Conservation (phyloP, 805 yeast genomes). For the Sugiyamaella floridensis region DNA sequence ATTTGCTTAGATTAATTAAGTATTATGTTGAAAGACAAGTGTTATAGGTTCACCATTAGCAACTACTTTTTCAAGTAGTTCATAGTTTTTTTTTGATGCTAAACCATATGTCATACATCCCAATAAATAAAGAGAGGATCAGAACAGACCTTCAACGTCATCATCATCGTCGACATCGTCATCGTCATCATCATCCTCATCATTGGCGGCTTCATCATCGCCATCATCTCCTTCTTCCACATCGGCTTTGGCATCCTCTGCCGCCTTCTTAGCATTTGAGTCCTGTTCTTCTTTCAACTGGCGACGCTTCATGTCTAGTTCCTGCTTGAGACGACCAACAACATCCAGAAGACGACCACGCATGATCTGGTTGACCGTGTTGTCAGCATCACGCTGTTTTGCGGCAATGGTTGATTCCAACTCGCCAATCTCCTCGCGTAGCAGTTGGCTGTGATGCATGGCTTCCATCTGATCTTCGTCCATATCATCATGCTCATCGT, state of each 20-base stretch:
- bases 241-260: constrained; percentile 27
- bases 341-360: constrained; percentile 79
- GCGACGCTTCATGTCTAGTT: constrained; percentile 70
- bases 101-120: too few species aligned
- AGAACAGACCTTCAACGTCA: too few species aligned
- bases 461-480: constrained; percentile 48
- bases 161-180: constrained; percentile 27
- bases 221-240: constrained; percentile 30
- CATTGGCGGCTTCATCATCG: constrained; percentile 34
- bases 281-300: constrained; percentile 40
- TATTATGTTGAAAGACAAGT: neutral
- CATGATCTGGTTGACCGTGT: constrained; percentile 74
- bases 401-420: constrained; percentile 68
- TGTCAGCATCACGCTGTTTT: constrained; percentile 65
- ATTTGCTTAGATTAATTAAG: neutral
- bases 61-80: neutral
- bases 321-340: constrained; percentile 68
- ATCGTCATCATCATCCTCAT: constrained; percentile 40
- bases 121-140: too few species aligned
- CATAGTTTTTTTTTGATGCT: too few species aligned
- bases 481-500: constrained; percentile 43
- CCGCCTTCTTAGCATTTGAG: constrained; percentile 16
- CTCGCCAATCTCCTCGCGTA: constrained; percentile 81
- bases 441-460: constrained; percentile 59
- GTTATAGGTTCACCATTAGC: neutral